These are phyloP conservation scores for Trichoderma guizhouense DNA, from an alignment of 2,329 filamentous ascomycete genomes.

Conservation along the genomic window DNA sequence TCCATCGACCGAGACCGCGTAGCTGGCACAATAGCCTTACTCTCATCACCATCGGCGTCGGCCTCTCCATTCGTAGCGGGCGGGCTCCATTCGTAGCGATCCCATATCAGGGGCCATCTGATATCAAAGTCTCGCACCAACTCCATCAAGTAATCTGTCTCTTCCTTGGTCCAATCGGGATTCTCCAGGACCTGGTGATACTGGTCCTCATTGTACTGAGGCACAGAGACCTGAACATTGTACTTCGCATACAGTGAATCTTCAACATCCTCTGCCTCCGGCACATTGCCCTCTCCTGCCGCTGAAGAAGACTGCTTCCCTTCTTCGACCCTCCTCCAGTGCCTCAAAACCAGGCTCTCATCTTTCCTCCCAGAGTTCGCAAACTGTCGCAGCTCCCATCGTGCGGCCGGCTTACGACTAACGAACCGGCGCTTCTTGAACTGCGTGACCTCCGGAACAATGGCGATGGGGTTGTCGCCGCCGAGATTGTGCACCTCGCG, in stretches of 20 bases:
- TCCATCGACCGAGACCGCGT: constrained; percentile 69
- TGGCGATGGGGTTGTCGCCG: constrained; percentile 64
- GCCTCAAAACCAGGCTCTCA: constrained; percentile 62
- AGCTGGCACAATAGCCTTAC: constrained; percentile 53
- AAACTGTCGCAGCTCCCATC: constrained; percentile 69
- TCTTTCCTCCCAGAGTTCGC: constrained; percentile 74
- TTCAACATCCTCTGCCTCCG: constrained; percentile 39
- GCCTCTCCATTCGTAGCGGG: constrained; percentile 44
- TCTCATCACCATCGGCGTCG: constrained; percentile 44
- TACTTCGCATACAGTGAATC: constrained; percentile 77
- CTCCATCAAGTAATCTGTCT: constrained; percentile 86
- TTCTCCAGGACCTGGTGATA: constrained; percentile 73
- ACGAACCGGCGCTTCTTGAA: constrained; percentile 58
- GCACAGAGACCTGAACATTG: constrained; percentile 75
- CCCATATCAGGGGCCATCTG: constrained; percentile 87
- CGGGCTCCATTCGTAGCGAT: constrained; percentile 77
- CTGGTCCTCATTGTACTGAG: constrained; percentile 81
- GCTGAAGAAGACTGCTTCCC: constrained; percentile 34
- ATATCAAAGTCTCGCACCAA: constrained; percentile 76
- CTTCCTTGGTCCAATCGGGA: constrained; percentile 82
- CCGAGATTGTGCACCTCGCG: constrained; percentile 64
- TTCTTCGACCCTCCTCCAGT: constrained; percentile 69
- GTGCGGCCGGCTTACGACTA: constrained; percentile 53
- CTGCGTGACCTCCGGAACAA: constrained; percentile 57
- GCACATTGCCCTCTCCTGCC: constrained; percentile 28